Evolutionary conservation across 345 rosid species (phyloP).

Genomic region (Salix arbutifolia): DNA sequence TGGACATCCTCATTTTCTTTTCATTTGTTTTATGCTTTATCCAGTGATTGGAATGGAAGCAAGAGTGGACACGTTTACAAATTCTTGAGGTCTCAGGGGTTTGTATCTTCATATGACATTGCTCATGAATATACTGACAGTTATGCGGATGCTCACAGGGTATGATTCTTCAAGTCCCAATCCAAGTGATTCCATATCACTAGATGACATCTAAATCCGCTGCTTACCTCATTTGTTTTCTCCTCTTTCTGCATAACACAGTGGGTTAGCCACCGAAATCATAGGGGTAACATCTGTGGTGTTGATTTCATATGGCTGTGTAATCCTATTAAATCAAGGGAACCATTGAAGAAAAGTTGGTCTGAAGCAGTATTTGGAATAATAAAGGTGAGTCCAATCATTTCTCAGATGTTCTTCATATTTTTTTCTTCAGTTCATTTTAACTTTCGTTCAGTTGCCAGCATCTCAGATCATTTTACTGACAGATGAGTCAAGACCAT

Average conservation of each 20-base stretch:
- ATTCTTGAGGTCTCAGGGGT: constrained; percentile 91
- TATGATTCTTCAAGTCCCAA: constrained; percentile 16
- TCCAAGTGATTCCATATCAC: background rate
- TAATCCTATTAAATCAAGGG: constrained; percentile 50
- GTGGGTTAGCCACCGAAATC: constrained; percentile 99
- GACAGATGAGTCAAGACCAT: background rate
- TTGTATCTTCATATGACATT: constrained; percentile 83
- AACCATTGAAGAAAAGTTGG: constrained; percentile 63
- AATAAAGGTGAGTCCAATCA: constrained; percentile 46
- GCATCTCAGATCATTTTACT: background rate
- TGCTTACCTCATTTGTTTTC: background rate
- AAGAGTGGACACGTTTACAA: constrained; percentile 94
- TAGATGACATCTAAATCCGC: background rate
- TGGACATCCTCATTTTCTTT: constrained; percentile 1
- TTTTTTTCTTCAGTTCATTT: constrained; percentile 2
- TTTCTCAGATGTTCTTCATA: background rate
- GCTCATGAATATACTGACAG: constrained; percentile 77
- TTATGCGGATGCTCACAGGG: constrained; percentile 90
- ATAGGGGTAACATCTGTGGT: constrained; percentile 94
- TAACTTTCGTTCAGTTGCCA: background rate
- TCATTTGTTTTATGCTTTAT: constrained; percentile 3
- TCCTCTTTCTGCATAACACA: constrained; percentile 14
- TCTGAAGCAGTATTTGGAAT: constrained; percentile 67
- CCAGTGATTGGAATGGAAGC: constrained; percentile 98
- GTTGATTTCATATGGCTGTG: constrained; percentile 98